These are phyloP conservation scores for Centella asiatica DNA, from an alignment of 129 eudicot genomes.

Conservation along the genomic window DNA sequence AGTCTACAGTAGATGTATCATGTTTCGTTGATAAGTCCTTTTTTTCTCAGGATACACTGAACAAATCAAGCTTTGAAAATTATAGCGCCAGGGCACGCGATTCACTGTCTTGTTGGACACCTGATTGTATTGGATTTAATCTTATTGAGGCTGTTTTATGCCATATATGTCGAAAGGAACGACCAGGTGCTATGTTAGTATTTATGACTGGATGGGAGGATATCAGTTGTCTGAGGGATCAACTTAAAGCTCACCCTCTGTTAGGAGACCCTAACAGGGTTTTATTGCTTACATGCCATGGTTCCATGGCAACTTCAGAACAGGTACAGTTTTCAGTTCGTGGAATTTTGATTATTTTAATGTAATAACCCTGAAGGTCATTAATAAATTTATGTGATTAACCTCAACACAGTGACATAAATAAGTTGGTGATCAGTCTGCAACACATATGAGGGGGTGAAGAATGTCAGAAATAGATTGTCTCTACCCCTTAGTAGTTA, in stretches of 20 bases:
- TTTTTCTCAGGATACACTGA: slow-evolving; percentile 67
- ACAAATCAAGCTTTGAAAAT: slow-evolving; percentile 66
- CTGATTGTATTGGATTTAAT: slow-evolving; percentile 91
- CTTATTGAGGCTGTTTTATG: slow-evolving; percentile 95
- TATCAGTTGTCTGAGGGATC: slow-evolving; percentile 79
- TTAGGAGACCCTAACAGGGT: slow-evolving; percentile 96
- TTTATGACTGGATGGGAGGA: slow-evolving; percentile 99
- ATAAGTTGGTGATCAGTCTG: no score
- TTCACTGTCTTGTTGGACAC: slow-evolving; percentile 81
- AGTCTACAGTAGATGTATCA: not conserved
- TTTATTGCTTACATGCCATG: slow-evolving; percentile 85
- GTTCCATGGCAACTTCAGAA: slow-evolving; percentile 98
- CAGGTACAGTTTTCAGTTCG: slow-evolving; percentile 55
- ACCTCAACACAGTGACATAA: no score
- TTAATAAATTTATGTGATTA: no score
- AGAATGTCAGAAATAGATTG: no score
- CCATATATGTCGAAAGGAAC: slow-evolving; percentile 94
- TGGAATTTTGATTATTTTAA: no score
- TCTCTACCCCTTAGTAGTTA: no score
- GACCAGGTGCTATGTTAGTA: slow-evolving; percentile 86
- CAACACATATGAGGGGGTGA: no score
- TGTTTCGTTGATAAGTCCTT: not conserved
- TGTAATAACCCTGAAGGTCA: no score
- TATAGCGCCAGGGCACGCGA: slow-evolving; percentile 83
- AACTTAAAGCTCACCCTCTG: slow-evolving; percentile 91